A percentile compares a stretch with the other conserved stretches of the same genome.
Evolutionary conservation across 805 yeast species (phyloP).

Genomic region (Pichia sporocuriosa): DNA sequence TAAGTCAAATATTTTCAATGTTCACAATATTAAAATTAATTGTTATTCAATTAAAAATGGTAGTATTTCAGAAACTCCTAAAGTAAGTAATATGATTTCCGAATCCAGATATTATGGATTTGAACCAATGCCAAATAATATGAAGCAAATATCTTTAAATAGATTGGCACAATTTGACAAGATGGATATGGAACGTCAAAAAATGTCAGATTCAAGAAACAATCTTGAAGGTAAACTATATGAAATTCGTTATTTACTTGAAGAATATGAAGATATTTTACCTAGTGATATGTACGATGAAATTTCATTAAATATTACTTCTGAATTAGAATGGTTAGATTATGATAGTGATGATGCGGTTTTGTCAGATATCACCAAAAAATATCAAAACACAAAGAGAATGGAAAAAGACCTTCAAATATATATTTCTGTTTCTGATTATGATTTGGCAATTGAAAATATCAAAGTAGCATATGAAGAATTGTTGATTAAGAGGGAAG

Average conservation of each 20-base stretch:
- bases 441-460: conserved; percentile 33
- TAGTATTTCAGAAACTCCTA: conserved; percentile 5
- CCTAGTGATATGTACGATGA: conserved; percentile 35
- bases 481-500: conserved; percentile 11
- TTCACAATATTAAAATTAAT: conserved; percentile 37
- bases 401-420: not conserved
- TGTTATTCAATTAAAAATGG: conserved; percentile 15
- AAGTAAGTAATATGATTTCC: conserved; percentile 16
- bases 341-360: conserved; percentile 53
- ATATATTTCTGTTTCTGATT: conserved; percentile 3
- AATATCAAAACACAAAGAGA: conserved; percentile 22
- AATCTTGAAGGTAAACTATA: conserved; percentile 69
- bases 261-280: conserved; percentile 41
- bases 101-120: conserved; percentile 34
- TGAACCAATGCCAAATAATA: conserved; percentile 41
- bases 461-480: conserved; percentile 36
- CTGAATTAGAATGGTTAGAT: conserved; percentile 71
- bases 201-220: conserved; percentile 48
- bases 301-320: conserved; percentile 35
- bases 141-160: conserved; percentile 38
- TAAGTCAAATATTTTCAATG: conserved; percentile 36
- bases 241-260: conserved; percentile 53
- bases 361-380: conserved; percentile 33
- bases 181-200: conserved; percentile 48
- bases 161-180: conserved; percentile 48